Percentiles rank a stretch among this genome's conserved stretches.
Evolutionary conservation across 1,284 basidiomycete species (phyloP).

Genomic region (Rhodotorula sp.): DNA sequence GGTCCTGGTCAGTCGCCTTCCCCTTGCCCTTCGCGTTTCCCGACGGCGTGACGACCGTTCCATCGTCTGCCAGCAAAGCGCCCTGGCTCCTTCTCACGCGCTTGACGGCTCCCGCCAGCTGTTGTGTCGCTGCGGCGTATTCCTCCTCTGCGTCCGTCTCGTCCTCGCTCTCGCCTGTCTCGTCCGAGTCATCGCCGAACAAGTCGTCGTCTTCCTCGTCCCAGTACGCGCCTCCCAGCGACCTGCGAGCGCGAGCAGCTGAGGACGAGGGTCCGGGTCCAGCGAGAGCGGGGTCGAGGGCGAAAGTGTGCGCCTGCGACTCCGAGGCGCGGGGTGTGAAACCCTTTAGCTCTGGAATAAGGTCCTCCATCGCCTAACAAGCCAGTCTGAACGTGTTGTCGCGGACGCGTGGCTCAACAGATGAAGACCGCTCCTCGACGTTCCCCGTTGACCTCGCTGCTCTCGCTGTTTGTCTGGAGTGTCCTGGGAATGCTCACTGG

Average conservation of each 20-base stretch:
- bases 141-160: constrained; percentile 40
- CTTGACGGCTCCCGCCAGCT: not conserved
- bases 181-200: constrained; percentile 1
- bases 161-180: constrained; percentile 4
- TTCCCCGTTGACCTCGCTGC: not conserved
- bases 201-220: constrained; percentile 13
- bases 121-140: constrained; percentile 1
- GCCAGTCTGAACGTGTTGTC: too few species aligned
- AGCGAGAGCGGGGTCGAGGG: constrained; percentile 33
- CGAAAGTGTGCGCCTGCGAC: not conserved
- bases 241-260: not conserved
- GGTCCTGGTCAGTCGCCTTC: constrained; percentile 13
- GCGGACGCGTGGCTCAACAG: not conserved
- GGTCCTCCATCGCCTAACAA: constrained; percentile 7
- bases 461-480: not conserved
- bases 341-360: constrained; percentile 14
- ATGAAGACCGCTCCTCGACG: not conserved
- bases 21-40: constrained; percentile 14
- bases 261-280: not conserved
- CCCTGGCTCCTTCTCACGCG: not conserved
- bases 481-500: too few species aligned
- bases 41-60: not conserved
- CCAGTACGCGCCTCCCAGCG: constrained; percentile 2
- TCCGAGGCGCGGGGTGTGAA: constrained; percentile 11
- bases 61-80: not conserved